A percentile compares a stretch with the other conserved stretches of the same genome.
These are phyloP conservation scores for Globisporangium yorkense DNA, from an alignment of 352 stramenopile genomes.

Conservation along the genomic window DNA sequence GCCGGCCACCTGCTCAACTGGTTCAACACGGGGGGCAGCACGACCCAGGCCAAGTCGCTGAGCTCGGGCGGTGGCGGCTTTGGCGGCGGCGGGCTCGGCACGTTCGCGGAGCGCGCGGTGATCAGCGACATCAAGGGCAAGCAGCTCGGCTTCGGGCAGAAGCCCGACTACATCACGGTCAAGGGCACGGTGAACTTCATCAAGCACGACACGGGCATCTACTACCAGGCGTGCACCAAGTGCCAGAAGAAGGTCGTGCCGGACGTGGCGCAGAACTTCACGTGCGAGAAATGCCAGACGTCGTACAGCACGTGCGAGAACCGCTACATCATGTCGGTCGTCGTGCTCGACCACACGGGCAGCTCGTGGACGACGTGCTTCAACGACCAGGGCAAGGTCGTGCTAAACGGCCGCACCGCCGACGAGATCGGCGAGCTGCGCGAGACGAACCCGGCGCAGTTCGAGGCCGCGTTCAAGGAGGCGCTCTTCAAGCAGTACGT, in stretches of 20 bases:
- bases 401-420: conserved; percentile 89
- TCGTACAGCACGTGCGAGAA: conserved; percentile 92
- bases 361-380: conserved; percentile 96
- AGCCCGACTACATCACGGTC: conserved; percentile 95
- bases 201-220: conserved; percentile 91
- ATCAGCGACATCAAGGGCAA: conserved; percentile 94
- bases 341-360: conserved; percentile 91
- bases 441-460: conserved; percentile 82
- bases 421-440: conserved; percentile 89
- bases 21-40: conserved; percentile 73
- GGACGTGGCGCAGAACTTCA: conserved; percentile 92
- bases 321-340: conserved; percentile 94
- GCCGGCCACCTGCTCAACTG: conserved; percentile 78
- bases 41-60: conserved; percentile 69
- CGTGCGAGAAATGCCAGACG: conserved; percentile 95
- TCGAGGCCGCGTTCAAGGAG: conserved; percentile 92
- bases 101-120: conserved; percentile 85
- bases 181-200: conserved; percentile 97
- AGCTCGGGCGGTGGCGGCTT: conserved; percentile 61
- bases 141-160: conserved; percentile 93
- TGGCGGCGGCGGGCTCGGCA: conserved; percentile 63
- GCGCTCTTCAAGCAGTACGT: conserved; percentile 89
- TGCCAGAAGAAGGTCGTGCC: conserved; percentile 91
- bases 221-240: conserved; percentile 85
- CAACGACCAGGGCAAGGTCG: conserved; percentile 94